phyloP scores from a whole-genome alignment of 371 early-diverging fungal genomes.

The Blastocladiella emersonii region DNA sequence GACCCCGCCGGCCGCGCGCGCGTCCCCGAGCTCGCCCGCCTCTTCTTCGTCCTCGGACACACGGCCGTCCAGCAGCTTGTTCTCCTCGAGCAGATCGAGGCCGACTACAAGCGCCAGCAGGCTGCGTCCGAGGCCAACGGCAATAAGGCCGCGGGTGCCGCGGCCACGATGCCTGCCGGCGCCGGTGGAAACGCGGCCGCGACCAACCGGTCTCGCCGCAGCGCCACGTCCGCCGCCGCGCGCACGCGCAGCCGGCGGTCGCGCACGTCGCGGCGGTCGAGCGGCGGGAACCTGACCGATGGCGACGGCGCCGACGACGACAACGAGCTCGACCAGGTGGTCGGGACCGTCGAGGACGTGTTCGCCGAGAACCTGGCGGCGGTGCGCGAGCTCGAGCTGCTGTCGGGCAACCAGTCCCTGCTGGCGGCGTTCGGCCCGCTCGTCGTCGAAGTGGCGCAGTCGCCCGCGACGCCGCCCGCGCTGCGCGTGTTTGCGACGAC shows the following conservation, averaged over 20 bases:
- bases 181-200: too few species aligned
- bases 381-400: slow-evolving; percentile 79
- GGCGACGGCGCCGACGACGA: slow-evolving; percentile 16
- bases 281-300: slow-evolving; percentile 4
- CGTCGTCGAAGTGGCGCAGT: slow-evolving; percentile 15
- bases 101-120: slow-evolving; percentile 68
- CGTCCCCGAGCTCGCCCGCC: not conserved
- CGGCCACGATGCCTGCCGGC: slow-evolving; percentile 15
- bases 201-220: slow-evolving; percentile 9
- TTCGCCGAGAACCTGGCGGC: slow-evolving; percentile 69
- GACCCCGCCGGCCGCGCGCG: not conserved
- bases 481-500: not conserved
- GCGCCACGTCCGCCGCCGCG: slow-evolving; percentile 10
- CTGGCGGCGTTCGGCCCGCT: slow-evolving; percentile 68
- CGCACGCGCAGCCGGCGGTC: not conserved
- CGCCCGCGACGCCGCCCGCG: not conserved
- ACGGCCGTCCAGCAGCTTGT: slow-evolving; percentile 89
- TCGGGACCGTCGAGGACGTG: slow-evolving; percentile 86
- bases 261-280: slow-evolving; percentile 6
- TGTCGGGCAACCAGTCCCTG: slow-evolving; percentile 61
- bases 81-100: slow-evolving; percentile 78
- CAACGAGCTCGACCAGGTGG: slow-evolving; percentile 79
- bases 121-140: slow-evolving; percentile 19
- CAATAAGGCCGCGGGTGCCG: slow-evolving; percentile 22
- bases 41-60: slow-evolving; percentile 86